phyloP scores from a whole-genome alignment of 2,329 filamentous ascomycete genomes.

The Microcyclosporella mali region DNA sequence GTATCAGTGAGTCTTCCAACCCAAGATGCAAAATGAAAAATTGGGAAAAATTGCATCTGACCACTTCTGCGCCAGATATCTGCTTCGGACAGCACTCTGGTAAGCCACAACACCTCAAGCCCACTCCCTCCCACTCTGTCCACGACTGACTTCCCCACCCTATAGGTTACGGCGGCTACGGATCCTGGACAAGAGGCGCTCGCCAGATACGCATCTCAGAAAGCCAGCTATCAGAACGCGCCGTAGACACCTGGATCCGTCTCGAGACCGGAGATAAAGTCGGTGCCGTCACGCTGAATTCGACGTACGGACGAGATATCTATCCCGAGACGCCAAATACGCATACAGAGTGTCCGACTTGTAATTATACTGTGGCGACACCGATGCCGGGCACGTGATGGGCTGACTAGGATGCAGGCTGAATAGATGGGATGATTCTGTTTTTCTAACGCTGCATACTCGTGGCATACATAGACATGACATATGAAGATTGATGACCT shows the following conservation, averaged over 20 bases:
- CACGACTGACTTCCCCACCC: neutral
- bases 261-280: constrained; percentile 27
- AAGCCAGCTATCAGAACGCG: constrained; percentile 11
- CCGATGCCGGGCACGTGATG: constrained; percentile 12
- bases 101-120: constrained; percentile 2
- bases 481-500: too few relatives aligned
- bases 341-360: constrained; percentile 17
- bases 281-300: constrained; percentile 27
- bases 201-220: constrained; percentile 27
- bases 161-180: constrained; percentile 32
- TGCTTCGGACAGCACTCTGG: constrained; percentile 30
- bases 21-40: too few relatives aligned
- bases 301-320: constrained; percentile 25
- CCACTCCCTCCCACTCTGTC: neutral
- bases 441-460: too few relatives aligned
- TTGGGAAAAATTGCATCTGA: neutral
- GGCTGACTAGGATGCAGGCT: constrained; percentile 3
- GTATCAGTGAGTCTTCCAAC: constrained; percentile 15
- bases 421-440: too few relatives aligned
- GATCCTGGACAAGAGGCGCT: constrained; percentile 28
- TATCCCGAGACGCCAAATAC: constrained; percentile 25
- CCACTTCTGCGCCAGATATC: constrained; percentile 14
- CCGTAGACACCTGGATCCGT: constrained; percentile 30
- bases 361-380: constrained; percentile 14
- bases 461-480: too few relatives aligned